Evolutionary conservation across 2,329 filamentous ascomycete genomes (phyloP), one percentile per base, ranked within the genome.

Genomic region (Clathrospora elynae): DNA sequence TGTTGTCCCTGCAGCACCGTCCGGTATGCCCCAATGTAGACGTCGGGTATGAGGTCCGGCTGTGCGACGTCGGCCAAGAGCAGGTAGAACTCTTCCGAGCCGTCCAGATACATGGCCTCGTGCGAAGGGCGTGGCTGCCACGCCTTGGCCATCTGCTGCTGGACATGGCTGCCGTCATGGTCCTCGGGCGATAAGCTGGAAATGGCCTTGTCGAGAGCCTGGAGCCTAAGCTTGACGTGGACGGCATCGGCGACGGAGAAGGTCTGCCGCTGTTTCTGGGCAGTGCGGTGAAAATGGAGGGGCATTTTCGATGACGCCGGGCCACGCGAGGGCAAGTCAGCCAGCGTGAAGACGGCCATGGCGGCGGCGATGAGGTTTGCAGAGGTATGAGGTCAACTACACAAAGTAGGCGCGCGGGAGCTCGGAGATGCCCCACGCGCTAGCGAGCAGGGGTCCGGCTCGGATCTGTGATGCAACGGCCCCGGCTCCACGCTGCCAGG

Each of bases 191-290:
- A 26, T 11, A 35, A 32, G 30, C 14, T 17, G 9, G 43, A 49
- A 35, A 50, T 18, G 32, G 30, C 45, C 7, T 43, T 35, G 26
- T 51, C 50, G 32, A 64, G 49, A 9, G 56, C 56, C 25, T 58
- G 57, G 6, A 64, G 46, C 29, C 39, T 46, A 22, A 52, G 34
- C 38, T 54, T 55, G 9, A 62, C 46, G 22, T 51, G 35, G 6
- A 42, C 54, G 17, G 57, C 57, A 14, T 53, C 47, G 10, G 49
- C 43, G n/a, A 61, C 45, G 4, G 46, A 54, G 40, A 61, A 60
- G 22, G 20, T 10, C 4, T 17, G 18, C 14, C 30, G 40, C 33
- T 48, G 39, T 6, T 38, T 11, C 5, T 32, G 28, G 2, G 42
- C 37, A 6, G 44, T 46, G 29, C 34, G 42, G 9, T 25, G 30